phyloP scores from a whole-genome alignment of 202 grass and related monocot species.

The Setaria italica region DNA sequence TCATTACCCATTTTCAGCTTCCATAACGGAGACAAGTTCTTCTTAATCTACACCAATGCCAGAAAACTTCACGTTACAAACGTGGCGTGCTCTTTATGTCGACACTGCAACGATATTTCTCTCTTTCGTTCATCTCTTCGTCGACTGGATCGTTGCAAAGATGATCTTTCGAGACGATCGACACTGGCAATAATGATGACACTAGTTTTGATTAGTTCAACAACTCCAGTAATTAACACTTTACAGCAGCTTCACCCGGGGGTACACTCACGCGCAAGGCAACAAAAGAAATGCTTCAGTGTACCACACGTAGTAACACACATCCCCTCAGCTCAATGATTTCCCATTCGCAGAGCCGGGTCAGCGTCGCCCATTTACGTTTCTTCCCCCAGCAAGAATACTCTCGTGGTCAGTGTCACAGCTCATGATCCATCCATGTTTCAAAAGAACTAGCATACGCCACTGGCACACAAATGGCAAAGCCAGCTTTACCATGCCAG shows the following conservation, averaged over 20 bases:
- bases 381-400: not conserved
- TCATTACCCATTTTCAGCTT: not conserved
- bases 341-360: conserved; percentile 27
- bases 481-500: not conserved
- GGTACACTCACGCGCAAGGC: conserved; percentile 14
- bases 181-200: not conserved
- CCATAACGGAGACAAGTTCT: not conserved
- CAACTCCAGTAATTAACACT: not conserved
- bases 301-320: not conserved
- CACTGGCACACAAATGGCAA: conserved; percentile 33
- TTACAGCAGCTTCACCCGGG: not conserved
- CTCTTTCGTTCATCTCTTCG: not conserved
- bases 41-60: not conserved
- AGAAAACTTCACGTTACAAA: not conserved
- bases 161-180: conserved; percentile 12
- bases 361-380: conserved; percentile 4
- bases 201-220: not conserved
- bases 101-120: not conserved
- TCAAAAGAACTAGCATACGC: not conserved
- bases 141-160: not conserved
- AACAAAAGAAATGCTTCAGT: not conserved
- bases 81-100: not conserved
- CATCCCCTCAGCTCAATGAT: not conserved
- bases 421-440: not conserved
- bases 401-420: not conserved